phyloP scores from a whole-genome alignment of 225 moss, liverwort and hornwort genomes.

The Marchantia polymorpha region DNA sequence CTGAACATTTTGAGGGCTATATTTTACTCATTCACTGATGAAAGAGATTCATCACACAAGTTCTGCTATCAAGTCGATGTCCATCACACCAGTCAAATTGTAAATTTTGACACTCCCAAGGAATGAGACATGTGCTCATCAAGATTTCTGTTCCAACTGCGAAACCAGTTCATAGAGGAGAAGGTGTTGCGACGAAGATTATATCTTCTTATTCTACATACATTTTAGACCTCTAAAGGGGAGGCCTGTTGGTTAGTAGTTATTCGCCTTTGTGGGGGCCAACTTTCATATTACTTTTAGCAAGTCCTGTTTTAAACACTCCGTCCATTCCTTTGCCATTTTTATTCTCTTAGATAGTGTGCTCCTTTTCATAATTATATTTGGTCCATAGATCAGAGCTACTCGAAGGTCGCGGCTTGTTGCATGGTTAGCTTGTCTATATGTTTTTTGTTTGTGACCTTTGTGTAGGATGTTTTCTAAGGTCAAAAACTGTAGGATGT shows the following conservation, averaged over 20 bases:
- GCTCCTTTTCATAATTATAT: background rate
- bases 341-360: background rate
- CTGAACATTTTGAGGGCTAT: background rate
- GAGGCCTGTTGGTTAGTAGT: too few relatives aligned
- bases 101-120: background rate
- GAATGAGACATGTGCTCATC: background rate
- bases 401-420: background rate
- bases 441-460: background rate
- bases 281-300: too few relatives aligned
- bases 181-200: too few relatives aligned
- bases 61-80: background rate
- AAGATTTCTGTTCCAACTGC: too few relatives aligned
- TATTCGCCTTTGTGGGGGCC: too few relatives aligned
- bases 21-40: background rate
- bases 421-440: background rate
- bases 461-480: background rate
- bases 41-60: background rate
- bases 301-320: too few relatives aligned
- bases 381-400: background rate
- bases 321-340: too few relatives aligned
- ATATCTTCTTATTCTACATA: too few relatives aligned
- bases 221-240: too few relatives aligned
- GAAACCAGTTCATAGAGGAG: too few relatives aligned
- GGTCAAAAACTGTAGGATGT: background rate
- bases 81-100: background rate